A percentile compares a stretch with the other conserved stretches of the same genome.
phyloP scores from a whole-genome alignment of 345 rosid species.

The Populus tremula region DNA sequence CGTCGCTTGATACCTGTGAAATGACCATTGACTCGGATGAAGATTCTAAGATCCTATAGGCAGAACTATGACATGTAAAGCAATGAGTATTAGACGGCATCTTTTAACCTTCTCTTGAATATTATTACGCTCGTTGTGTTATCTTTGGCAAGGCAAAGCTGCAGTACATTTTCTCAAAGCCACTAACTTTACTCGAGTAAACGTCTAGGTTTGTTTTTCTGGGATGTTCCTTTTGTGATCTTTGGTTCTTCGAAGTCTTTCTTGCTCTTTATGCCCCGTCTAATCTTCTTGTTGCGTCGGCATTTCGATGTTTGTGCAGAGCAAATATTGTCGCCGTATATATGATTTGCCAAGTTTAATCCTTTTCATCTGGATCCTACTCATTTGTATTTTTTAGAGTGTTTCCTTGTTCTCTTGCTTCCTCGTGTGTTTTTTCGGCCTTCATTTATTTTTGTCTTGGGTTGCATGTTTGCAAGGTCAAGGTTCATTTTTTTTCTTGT shows the following conservation, averaged over 20 bases:
- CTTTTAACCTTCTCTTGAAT: not conserved
- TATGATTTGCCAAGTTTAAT: not conserved
- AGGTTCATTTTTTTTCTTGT: too few species aligned
- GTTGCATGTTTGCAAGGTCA: too few species aligned
- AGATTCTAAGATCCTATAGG: not conserved
- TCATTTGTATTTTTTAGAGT: too few species aligned
- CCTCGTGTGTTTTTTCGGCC: too few species aligned
- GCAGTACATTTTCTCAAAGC: not conserved
- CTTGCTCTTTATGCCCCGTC: too few species aligned
- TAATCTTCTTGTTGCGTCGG: not conserved
- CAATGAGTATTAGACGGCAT: not conserved
- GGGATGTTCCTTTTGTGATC: not conserved
- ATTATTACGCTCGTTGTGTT: too few species aligned
- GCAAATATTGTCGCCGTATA: not conserved
- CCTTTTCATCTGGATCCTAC: not conserved
- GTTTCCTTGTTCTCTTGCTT: too few species aligned
- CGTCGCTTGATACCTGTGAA: not conserved
- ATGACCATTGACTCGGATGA: not conserved
- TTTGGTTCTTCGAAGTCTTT: not conserved
- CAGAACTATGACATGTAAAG: not conserved
- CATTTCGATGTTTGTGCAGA: not conserved
- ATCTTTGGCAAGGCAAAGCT: not conserved
- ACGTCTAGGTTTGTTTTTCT: not conserved
- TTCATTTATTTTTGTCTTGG: too few species aligned
- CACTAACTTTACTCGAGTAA: not conserved